A percentile compares a stretch with the other conserved stretches of the same genome.
Conservation (phyloP, 371 early-diverging fungal genomes). For the Dinochytrium kinnereticum region DNA sequence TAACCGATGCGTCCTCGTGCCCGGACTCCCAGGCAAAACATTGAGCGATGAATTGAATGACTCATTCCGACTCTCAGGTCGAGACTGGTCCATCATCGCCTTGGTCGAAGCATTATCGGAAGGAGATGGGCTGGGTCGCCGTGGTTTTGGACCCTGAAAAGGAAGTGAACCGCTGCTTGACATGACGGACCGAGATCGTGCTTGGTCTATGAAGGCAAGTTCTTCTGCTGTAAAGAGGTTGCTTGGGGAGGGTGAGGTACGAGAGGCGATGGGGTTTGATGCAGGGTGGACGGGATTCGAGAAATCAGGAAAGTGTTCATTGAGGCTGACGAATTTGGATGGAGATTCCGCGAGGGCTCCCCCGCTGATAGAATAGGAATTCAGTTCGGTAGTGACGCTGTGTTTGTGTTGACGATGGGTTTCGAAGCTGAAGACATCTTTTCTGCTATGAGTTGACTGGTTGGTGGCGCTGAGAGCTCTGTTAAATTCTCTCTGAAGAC, state of each 20-base stretch:
- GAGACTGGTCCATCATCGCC: not conserved
- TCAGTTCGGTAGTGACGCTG: not conserved
- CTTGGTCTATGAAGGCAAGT: not conserved
- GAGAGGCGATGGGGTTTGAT: not conserved
- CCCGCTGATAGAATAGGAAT: no score
- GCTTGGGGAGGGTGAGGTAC: not conserved
- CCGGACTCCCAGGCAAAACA: not conserved
- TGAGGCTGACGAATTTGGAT: not conserved
- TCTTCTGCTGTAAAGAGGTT: not conserved
- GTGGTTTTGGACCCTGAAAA: not conserved
- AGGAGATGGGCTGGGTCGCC: not conserved
- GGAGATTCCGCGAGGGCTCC: not conserved
- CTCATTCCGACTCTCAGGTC: not conserved
- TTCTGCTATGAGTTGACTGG: not conserved
- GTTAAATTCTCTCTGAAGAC: not conserved
- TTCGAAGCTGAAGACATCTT: not conserved
- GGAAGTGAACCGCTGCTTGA: not conserved
- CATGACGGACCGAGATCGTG: not conserved
- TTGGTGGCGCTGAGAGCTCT: not conserved
- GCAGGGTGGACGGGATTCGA: not conserved
- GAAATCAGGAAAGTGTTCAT: not conserved
- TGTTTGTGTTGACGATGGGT: not conserved
- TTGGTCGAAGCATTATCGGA: conserved; percentile 1
- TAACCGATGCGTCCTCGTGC: not conserved
- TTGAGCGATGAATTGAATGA: not conserved